These are phyloP conservation scores for Trichoderma oligosporum DNA, from an alignment of 2,329 filamentous ascomycete species.

Conservation along the genomic window DNA sequence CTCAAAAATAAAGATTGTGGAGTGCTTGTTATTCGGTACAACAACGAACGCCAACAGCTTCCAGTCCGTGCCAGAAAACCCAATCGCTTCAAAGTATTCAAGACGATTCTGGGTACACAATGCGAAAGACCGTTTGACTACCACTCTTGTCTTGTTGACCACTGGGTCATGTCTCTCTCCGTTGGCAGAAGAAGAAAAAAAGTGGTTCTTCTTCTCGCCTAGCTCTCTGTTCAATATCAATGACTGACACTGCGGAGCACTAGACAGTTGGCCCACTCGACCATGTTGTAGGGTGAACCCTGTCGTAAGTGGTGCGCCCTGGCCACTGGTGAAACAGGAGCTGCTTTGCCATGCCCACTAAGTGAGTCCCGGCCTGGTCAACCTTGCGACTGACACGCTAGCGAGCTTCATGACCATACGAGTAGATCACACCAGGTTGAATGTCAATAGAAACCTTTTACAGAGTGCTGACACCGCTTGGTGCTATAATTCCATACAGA, in stretches of 20 bases:
- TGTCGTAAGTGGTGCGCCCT: slow-evolving; percentile 34
- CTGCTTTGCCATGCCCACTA: slow-evolving; percentile 46
- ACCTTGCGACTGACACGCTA: slow-evolving; percentile 39
- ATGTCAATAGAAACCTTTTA: background rate
- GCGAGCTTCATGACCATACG: slow-evolving; percentile 2
- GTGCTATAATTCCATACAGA: background rate
- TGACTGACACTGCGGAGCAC: slow-evolving; percentile 9
- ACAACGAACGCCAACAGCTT: background rate
- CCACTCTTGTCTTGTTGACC: background rate
- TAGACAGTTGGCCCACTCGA: slow-evolving; percentile 24
- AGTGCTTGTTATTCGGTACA: background rate
- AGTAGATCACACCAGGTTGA: slow-evolving; percentile 3
- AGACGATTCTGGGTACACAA: background rate
- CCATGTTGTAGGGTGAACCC: slow-evolving; percentile 30
- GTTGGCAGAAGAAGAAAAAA: background rate
- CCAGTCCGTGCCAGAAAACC: background rate
- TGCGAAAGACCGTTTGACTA: background rate
- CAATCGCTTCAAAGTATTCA: background rate
- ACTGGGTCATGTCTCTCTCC: background rate
- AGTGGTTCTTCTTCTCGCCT: slow-evolving; percentile 9
- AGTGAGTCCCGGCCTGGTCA: slow-evolving; percentile 41
- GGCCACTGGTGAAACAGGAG: slow-evolving; percentile 51
- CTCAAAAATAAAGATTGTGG: slow-evolving; percentile 14
- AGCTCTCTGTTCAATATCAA: slow-evolving; percentile 5
- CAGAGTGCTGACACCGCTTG: slow-evolving; percentile 15